phyloP scores from a whole-genome alignment of 2,329 filamentous ascomycete genomes.

The Leptodontidium sp. region DNA sequence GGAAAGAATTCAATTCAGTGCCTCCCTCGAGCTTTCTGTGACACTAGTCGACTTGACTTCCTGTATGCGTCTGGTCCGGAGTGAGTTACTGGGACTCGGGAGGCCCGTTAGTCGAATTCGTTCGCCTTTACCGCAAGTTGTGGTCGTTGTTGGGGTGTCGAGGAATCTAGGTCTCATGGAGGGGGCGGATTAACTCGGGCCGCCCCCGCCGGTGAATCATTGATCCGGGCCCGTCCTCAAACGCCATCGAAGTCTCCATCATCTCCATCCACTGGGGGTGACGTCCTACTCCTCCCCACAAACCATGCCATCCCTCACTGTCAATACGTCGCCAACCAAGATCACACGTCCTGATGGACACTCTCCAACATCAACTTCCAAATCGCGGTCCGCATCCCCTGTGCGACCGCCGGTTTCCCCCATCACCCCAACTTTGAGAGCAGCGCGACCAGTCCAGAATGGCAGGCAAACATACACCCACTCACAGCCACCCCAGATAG shows the following conservation, averaged over 20 bases:
- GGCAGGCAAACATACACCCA: conserved; percentile 53
- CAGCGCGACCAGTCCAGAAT: conserved; percentile 34
- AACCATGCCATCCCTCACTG: conserved; percentile 40
- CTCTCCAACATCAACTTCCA: conserved; percentile 22
- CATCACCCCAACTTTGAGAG: conserved; percentile 42
- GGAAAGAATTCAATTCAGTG: too few species aligned
- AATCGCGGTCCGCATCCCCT: conserved; percentile 42
- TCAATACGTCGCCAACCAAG: conserved; percentile 37
- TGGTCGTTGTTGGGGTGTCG: not conserved
- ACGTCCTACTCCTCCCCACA: not conserved
- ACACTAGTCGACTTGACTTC: too few species aligned
- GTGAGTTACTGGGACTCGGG: too few species aligned
- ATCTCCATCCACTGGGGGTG: not conserved
- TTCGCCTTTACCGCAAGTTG: too few species aligned
- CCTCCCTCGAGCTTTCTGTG: too few species aligned
- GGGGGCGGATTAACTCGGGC: not conserved
- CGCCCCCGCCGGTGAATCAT: not conserved
- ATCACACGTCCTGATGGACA: conserved; percentile 13
- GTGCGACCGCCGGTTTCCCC: conserved; percentile 44
- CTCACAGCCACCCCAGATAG: conserved; percentile 52
- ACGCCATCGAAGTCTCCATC: not conserved
- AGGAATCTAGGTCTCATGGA: not conserved
- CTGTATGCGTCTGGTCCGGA: too few species aligned
- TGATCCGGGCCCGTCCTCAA: not conserved
- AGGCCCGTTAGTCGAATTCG: too few species aligned